phyloP scores from a whole-genome alignment of 805 yeast genomes.

The Yarrowia sp. region DNA sequence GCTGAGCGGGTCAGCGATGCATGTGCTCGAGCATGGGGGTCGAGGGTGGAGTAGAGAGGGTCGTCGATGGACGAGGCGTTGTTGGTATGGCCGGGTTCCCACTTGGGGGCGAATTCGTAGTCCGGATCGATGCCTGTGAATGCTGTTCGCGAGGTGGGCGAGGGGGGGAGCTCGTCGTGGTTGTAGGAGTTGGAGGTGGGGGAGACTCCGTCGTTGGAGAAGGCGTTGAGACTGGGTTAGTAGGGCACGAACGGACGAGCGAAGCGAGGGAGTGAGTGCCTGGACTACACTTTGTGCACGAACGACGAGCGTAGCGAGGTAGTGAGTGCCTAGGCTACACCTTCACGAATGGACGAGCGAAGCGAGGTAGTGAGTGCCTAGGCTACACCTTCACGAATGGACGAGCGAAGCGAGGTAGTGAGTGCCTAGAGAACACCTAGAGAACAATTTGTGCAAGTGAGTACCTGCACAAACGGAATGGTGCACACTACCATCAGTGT shows the following conservation, averaged over 20 bases:
- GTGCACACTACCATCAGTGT: no score
- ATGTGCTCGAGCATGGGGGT: constrained; percentile 16
- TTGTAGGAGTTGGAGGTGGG: constrained; percentile 20
- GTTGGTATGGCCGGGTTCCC: constrained; percentile 17
- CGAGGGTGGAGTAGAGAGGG: constrained; percentile 21
- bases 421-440: no score
- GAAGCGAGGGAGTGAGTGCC: background rate
- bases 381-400: no score
- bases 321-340: no score
- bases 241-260: background rate
- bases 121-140: constrained; percentile 25
- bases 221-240: constrained; percentile 23
- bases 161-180: constrained; percentile 12
- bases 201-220: constrained; percentile 26
- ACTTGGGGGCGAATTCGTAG: constrained; percentile 23
- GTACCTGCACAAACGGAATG: no score
- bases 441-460: no score
- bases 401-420: no score
- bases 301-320: no score
- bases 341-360: no score
- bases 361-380: no score
- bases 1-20: background rate
- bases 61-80: constrained; percentile 5
- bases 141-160: constrained; percentile 17
- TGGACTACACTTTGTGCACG: no score